These are phyloP conservation scores for Penicillium odoratum DNA, from an alignment of 495 filamentous ascomycete species.

Conservation along the genomic window DNA sequence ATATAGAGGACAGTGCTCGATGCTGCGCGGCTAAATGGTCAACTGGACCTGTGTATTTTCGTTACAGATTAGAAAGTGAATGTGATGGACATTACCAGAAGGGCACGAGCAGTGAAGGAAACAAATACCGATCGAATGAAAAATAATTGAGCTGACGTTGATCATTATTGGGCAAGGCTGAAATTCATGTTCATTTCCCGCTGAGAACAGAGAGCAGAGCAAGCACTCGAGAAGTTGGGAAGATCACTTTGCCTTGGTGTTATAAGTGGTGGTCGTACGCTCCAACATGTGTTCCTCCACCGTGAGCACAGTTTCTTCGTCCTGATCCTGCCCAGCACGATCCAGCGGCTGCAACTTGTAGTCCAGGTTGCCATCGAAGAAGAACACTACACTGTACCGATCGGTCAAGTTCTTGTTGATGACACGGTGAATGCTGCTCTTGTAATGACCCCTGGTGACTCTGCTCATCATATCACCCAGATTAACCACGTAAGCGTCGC, in stretches of 20 bases:
- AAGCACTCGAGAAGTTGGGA: neutral
- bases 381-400: conserved; percentile 47
- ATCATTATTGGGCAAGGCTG: no score
- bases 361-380: conserved; percentile 41
- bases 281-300: conserved; percentile 33
- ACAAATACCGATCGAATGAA: no score
- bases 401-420: conserved; percentile 33
- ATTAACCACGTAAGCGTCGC: no score
- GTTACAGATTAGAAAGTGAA: no score
- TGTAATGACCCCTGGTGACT: conserved; percentile 30
- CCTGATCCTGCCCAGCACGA: neutral
- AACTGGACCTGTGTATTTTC: no score
- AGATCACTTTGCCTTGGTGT: conserved; percentile 1
- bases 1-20: no score
- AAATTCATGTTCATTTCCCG: no score
- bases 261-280: conserved; percentile 18
- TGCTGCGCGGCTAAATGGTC: no score
- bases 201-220: no score
- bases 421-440: conserved; percentile 38
- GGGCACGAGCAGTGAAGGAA: no score
- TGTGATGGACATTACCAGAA: no score
- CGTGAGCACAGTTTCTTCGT: conserved; percentile 16
- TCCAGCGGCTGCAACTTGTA: conserved; percentile 14
- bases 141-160: no score
- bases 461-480: conserved; percentile 19